Evolutionary conservation across 164 flowering plant species (phyloP), one percentile per base, ranked within the genome.

Genomic region (Sextonia rubra): DNA sequence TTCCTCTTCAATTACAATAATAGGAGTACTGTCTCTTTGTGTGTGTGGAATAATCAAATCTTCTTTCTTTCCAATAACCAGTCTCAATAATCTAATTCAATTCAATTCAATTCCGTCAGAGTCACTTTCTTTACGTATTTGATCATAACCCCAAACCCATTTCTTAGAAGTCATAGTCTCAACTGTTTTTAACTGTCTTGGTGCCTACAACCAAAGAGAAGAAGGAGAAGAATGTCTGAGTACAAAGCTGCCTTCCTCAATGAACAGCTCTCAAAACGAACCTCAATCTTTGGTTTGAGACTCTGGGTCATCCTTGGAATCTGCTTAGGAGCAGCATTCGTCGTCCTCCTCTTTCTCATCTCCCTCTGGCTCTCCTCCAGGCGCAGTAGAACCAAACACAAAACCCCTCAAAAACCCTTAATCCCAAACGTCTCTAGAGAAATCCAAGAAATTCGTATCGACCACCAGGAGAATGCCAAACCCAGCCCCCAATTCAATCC

Each of bases 221-320:
- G n/a, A 60, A 27, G 58, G 61, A 56, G 64, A 62, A 64, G 29
- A 77, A 86, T 89, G 93, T 73, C 86, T 25, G 80, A 69, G 8
- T 73, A 81, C 60, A 82, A 76, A 62, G 65, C 76, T 4, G 75
- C 83, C 30, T 88, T 86, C 73, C 76, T 88, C 62, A 88, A 87
- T 76, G 84, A 87, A 63, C 82, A 86, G 81, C 87, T 91, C 69
- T 90, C 92, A 1, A 84, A 83, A 71, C 80, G 70, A 5, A 91
- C 97, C 64, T 86, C 90, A 68, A 87, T 91, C 47, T 90, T 91
- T 62, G 94, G 94, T 5, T 81, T 91, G 4, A 78, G 83, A 12
- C 75, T 91, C 47, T 91, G 92, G 92, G 92, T 90, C 0, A 88
- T 91, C 27, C 73, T 91, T 14, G 94, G 94, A 6, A 80, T 91